Conservation (phyloP, 2,329 filamentous ascomycete genomes). For the Botrytis cinerea region DNA sequence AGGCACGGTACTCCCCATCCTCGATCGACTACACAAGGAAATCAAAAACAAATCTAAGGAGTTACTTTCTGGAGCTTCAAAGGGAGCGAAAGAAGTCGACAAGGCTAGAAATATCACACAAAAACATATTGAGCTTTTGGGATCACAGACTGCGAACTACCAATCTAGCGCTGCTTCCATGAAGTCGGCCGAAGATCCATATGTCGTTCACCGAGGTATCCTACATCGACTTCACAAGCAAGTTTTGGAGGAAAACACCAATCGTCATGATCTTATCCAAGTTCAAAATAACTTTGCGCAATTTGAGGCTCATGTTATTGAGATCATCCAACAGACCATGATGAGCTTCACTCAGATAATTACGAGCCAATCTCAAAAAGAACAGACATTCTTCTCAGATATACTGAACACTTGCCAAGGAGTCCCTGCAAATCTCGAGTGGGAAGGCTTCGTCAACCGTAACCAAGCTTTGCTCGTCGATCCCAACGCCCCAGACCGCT, state of each 20-base stretch:
- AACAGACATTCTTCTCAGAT: constrained; percentile 77
- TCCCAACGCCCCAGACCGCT: constrained; percentile 71
- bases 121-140: constrained; percentile 93
- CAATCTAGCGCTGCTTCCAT: constrained; percentile 75
- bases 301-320: constrained; percentile 84
- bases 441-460: constrained; percentile 78
- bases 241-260: constrained; percentile 93
- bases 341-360: constrained; percentile 81
- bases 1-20: constrained; percentile 79
- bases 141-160: constrained; percentile 78
- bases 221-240: constrained; percentile 86
- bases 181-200: constrained; percentile 77
- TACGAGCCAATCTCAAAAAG: constrained; percentile 78
- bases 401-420: constrained; percentile 76
- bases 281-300: constrained; percentile 88
- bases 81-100: constrained; percentile 86
- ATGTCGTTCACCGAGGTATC: constrained; percentile 80
- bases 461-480: constrained; percentile 74
- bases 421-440: constrained; percentile 85
- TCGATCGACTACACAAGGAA: constrained; percentile 89
- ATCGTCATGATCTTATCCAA: constrained; percentile 83
- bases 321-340: constrained; percentile 79
- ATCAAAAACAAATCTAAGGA: constrained; percentile 98
- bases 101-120: constrained; percentile 84
- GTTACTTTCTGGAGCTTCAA: constrained; percentile 75